phyloP scores from a whole-genome alignment of 768 basidiomycete species.

The Trametes cinnabarina region DNA sequence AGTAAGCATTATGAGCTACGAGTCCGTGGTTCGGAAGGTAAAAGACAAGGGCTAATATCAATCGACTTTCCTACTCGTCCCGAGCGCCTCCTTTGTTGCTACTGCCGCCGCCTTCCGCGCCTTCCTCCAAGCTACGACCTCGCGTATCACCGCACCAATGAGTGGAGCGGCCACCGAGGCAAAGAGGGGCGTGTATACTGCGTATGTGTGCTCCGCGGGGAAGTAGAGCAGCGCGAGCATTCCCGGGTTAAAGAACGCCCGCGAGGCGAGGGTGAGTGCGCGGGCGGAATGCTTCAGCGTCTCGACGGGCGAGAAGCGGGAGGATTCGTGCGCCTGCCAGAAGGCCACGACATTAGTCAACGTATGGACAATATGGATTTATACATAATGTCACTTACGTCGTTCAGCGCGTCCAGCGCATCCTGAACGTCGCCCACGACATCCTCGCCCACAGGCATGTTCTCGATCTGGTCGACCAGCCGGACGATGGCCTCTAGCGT shows the following conservation, averaged over 20 bases:
- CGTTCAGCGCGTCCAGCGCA: constrained; percentile 69
- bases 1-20: too few relatives aligned
- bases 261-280: constrained; percentile 66
- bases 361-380: constrained; percentile 23
- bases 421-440: constrained; percentile 71
- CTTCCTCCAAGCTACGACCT: constrained; percentile 60
- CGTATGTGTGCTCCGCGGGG: constrained; percentile 96
- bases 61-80: not conserved
- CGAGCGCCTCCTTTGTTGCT: not conserved
- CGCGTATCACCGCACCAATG: constrained; percentile 68
- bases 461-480: constrained; percentile 79
- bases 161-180: constrained; percentile 87
- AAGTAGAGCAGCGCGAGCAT: constrained; percentile 97
- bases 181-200: constrained; percentile 94
- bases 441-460: constrained; percentile 85
- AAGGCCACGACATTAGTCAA: constrained; percentile 4
- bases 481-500: constrained; percentile 81
- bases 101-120: constrained; percentile 20
- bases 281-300: constrained; percentile 59
- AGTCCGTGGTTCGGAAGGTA: too few relatives aligned
- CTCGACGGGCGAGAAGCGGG: constrained; percentile 37
- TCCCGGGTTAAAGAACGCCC: constrained; percentile 94
- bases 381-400: constrained; percentile 45
- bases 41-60: not conserved
- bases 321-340: constrained; percentile 33